Base-by-base conservation (phyloP, 2,329 filamentous ascomycete species). In the Aspergillus udagawae region DNA sequence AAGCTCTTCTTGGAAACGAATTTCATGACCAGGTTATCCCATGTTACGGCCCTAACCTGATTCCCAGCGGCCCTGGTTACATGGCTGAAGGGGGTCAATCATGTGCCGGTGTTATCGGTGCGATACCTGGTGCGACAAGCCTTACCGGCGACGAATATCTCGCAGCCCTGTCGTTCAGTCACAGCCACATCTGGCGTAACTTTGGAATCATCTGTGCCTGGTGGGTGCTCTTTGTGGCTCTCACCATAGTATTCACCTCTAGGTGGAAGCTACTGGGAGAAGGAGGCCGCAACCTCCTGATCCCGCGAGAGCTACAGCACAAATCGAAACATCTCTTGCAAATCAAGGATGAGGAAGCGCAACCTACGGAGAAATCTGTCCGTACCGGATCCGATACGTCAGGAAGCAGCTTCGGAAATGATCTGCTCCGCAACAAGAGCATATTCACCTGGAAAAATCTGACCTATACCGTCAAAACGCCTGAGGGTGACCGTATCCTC, bases 361-460 rank as follows among this genome's bases (percentile, higher is more conserved):
- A 25, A 25, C 25, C 25, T 4, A 25, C 4, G 25, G 25, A 25
- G 25, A 25, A 25, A 25, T 4, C 25, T 25, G 67, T 14, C 69
- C 68, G 52, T 54, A 32, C 7, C 29, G 55, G 52, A 55, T 59
- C 47, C 52, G 52, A 9, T 32, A 59, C 44, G 52, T 65, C 12
- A 20, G 55, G 20, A 14, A 53, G 52, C 49, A 38, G 55, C 35
- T 25, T 5, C 25, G 82, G 83, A 47, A 85, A 86, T 20, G 70
- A 77, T 29, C 75, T 89, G 0, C 73, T 86, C 28, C 81, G 81
- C 28, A 89, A 89, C 69, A 87, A 82, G 0, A 86, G 84, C 0
- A 78, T 89, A 0, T 90, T 91, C 64, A 91, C 88, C 1, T 92
- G 88, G 87, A 87, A 87, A 67, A 82, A 90, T 56, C 81, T 92